Percentiles rank a stretch among this genome's conserved stretches.
Conservation (phyloP, 108 stramenopile genomes). For the Skeletonema potamos region DNA sequence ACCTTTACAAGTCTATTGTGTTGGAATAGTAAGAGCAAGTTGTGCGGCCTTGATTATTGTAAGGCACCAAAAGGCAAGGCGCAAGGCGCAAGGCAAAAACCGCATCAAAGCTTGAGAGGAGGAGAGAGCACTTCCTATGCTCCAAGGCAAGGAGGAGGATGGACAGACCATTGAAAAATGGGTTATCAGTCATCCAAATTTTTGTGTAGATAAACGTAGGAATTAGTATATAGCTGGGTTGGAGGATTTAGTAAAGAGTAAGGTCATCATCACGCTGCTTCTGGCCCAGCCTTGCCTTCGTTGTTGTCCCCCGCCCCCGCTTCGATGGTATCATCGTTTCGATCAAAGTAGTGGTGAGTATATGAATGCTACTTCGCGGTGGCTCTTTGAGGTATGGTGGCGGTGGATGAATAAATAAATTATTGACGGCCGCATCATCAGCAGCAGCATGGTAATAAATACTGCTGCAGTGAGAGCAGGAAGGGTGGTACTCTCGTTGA, state of each 20-base stretch:
- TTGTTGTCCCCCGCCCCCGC: no score
- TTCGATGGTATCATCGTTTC: not conserved
- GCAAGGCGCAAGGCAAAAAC: no score
- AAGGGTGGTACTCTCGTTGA: no score
- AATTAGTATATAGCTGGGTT: not conserved
- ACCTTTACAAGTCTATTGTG: slow-evolving; percentile 16
- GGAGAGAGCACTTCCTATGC: no score
- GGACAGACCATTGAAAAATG: not conserved
- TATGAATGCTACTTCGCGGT: not conserved
- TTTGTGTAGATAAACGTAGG: not conserved
- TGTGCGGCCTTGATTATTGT: not conserved
- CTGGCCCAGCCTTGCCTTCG: no score
- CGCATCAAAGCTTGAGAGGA: not conserved
- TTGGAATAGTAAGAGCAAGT: not conserved
- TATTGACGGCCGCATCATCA: no score
- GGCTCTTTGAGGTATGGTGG: not conserved
- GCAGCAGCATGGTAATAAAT: no score
- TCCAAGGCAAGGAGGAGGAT: no score
- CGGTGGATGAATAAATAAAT: no score
- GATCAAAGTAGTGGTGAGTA: not conserved
- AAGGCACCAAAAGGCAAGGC: not conserved
- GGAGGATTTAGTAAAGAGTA: not conserved
- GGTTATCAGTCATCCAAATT: not conserved
- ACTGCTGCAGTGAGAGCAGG: no score
- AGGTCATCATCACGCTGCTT: not conserved